Base-by-base conservation (phyloP, 2,329 filamentous ascomycete genomes). In the Furcasterigmium furcatum region DNA sequence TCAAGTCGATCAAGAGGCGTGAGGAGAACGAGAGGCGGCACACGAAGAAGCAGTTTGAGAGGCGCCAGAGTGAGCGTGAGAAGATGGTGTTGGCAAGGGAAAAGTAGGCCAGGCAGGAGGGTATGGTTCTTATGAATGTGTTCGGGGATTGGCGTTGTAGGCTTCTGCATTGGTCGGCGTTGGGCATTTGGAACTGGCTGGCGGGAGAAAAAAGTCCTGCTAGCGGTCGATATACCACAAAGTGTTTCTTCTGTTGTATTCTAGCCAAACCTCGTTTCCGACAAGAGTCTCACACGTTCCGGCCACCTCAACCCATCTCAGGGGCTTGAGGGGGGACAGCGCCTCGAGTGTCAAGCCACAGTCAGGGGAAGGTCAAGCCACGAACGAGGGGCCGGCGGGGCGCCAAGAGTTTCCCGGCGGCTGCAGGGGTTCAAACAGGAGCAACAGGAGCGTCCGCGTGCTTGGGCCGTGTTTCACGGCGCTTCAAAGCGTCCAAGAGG, bases 11-110 rank as follows among this genome's bases (percentile, higher is more conserved):
- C 65, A 96, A 95, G 82, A 78, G 89, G 57, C 84, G 84, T 56
- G 88, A 96, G 60, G 94, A 99, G 74, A 99, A 99, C 63, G 88
- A 95, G 68, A 80, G 94, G 54, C 90, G 88, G 66, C 92, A 99
- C 66, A 87, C 83, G 47, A 90, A 87, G 74, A 92, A 94, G 74
- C 85, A 89, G 57, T 82, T 86, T 56, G 75, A 85, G 64, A 80
- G 81, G 65, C 75, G 88, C 57, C 79, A 80, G 65, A 83, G 82
- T 52, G 91, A 95, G 71, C 82, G 94, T 62, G 91, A 97, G 70
- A 96, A 96, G 80, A 92, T 95, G 79, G 77, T 99, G 46, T 62
- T 97, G 62, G 83, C 84, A 19, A 70, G 67, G 52, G 76, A 82
- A 57, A 76, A 81, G 59, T 84, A 66, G 54, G 27, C 16, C 2